Conservation (phyloP, 257 asterid genomes). For the Solanum stenotomum region DNA sequence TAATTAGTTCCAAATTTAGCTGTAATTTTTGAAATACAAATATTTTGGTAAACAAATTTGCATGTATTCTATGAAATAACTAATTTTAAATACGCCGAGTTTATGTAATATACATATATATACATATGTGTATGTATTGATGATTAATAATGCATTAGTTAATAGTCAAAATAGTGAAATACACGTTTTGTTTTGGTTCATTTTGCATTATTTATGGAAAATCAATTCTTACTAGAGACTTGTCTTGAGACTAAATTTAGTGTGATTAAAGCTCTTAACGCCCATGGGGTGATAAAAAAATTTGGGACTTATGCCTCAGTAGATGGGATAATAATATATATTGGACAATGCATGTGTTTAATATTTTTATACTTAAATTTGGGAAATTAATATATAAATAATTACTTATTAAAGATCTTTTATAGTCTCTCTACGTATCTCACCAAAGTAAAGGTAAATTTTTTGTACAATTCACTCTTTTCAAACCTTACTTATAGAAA, state of each 20-base stretch:
- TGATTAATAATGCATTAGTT: not conserved
- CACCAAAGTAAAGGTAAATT: rapidly evolving
- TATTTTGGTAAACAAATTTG: not conserved
- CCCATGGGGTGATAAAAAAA: not conserved
- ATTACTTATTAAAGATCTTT: not conserved
- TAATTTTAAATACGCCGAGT: not conserved
- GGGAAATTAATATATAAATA: not conserved
- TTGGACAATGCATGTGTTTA: not conserved
- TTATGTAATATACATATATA: not conserved
- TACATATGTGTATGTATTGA: not conserved
- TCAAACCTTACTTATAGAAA: rapidly evolving
- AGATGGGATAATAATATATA: not conserved
- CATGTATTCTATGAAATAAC: not conserved
- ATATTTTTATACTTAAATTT: not conserved
- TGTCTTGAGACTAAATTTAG: not conserved
- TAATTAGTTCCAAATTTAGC: not conserved
- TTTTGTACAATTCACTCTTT: not conserved
- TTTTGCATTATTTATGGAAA: not conserved
- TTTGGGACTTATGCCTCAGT: not conserved
- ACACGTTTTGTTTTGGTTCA: not conserved
- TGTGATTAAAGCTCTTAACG: not conserved
- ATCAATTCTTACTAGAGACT: not conserved
- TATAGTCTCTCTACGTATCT: not conserved
- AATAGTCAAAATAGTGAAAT: not conserved
- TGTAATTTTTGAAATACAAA: not conserved